Evolutionary conservation across 2,329 filamentous ascomycete species (phyloP).

Genomic region (Diaporthe sp.): DNA sequence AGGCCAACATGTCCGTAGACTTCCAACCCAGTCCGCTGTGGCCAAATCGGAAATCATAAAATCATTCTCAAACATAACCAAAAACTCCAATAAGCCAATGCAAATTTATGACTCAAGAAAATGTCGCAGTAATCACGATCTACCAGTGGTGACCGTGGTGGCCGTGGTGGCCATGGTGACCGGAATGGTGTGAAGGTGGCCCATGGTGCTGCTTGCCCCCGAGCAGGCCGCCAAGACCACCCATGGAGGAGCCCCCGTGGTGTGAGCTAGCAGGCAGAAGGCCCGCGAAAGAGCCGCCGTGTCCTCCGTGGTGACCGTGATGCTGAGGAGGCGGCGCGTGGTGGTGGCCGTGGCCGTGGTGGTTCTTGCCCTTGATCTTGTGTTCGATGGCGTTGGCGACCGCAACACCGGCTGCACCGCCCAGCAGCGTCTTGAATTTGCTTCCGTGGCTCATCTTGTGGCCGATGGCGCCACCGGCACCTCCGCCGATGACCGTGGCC

Average conservation of each 20-base stretch:
- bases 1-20: background rate
- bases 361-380: conserved; percentile 50
- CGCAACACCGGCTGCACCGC: conserved; percentile 66
- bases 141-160: conserved; percentile 16
- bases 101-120: background rate
- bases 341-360: conserved; percentile 38
- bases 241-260: background rate
- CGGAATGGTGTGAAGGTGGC: background rate
- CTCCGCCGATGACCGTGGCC: conserved; percentile 65
- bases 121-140: background rate
- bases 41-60: background rate
- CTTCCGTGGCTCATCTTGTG: conserved; percentile 66
- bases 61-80: background rate
- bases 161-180: background rate
- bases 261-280: background rate
- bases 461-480: conserved; percentile 64
- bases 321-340: conserved; percentile 13
- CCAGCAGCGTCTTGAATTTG: conserved; percentile 64
- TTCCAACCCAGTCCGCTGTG: background rate
- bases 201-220: background rate
- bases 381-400: conserved; percentile 66
- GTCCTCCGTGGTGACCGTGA: conserved; percentile 34
- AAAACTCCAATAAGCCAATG: conserved; percentile 15
- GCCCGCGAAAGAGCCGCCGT: conserved; percentile 2
- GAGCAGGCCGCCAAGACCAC: background rate